Evolutionary conservation across 768 basidiomycete genomes (phyloP).

Genomic region (Gyrodon lividus): DNA sequence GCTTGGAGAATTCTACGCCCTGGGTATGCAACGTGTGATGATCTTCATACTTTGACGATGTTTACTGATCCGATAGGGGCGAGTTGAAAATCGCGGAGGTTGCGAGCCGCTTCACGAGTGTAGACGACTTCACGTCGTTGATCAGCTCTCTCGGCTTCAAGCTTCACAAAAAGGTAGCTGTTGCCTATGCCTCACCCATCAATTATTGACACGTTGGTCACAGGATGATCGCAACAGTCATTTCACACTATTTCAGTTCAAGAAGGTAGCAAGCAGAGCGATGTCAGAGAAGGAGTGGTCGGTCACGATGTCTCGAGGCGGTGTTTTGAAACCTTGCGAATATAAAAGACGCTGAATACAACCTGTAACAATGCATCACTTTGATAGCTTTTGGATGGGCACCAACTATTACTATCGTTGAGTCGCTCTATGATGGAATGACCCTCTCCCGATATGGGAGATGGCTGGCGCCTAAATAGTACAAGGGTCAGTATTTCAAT

Average conservation of each 20-base stretch:
- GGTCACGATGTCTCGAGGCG: conserved; percentile 49
- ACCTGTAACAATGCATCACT: not conserved
- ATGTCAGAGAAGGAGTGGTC: conserved; percentile 62
- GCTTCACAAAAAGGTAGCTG: conserved; percentile 60
- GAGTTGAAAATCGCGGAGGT: conserved; percentile 89
- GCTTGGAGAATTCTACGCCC: conserved; percentile 83
- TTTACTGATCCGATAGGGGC: conserved; percentile 47
- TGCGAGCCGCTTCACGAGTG: conserved; percentile 72
- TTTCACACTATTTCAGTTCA: conserved; percentile 82
- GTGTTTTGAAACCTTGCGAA: conserved; percentile 82
- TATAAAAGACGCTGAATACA: conserved; percentile 75
- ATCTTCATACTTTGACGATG: conserved; percentile 1
- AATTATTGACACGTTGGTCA: not conserved
- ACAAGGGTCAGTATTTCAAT: not conserved
- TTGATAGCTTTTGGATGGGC: not conserved
- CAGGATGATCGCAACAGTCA: conserved; percentile 84
- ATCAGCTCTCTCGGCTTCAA: conserved; percentile 72
- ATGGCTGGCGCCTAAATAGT: not conserved
- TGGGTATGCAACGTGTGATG: conserved; percentile 51
- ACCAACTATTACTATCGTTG: not conserved
- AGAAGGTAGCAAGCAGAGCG: conserved; percentile 49
- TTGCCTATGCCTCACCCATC: not conserved
- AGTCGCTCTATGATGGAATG: not conserved
- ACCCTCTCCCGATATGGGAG: not conserved
- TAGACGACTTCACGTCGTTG: conserved; percentile 65